Base-by-base conservation (phyloP, 2,329 filamentous ascomycete genomes). In the Fonsecaea pugnacius region DNA sequence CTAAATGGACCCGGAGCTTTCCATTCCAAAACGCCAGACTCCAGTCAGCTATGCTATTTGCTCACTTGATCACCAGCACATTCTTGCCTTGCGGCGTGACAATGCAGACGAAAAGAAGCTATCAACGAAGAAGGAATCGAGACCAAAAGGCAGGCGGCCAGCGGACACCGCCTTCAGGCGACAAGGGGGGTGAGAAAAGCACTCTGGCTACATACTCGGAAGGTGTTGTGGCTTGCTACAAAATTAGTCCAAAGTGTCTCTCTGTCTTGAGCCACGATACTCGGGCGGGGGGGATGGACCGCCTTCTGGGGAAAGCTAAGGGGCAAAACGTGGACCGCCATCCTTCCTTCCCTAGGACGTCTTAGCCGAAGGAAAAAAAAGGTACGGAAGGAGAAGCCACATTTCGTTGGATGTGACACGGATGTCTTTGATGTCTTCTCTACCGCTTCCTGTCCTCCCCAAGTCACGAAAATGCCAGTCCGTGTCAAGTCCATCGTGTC, bases 41-140 rank as follows among this genome's bases (percentile, higher is more conserved):
- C 30, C 65, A 58, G 62, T 67, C 51, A 67, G 65, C 62, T 62
- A 57, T 59, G 56, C 40, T 43, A 58, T 46, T 59, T 54, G 58
- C 58, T 54, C 58, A 40, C 43, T 53, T 51, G 57, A 16, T 58
- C 56, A 58, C 56, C 56, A 55, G 54, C 63, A 62, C 54, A 61
- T 40, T 53, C 54, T 40, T 51, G 54, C 32, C 36, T 52, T 8
- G 58, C 33, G 52, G 58, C 58, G 65, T 67, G 65, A 63, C 62
- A 58, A 63, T 50, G 65, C 59, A 67, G 57, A 30, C 30, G 46
- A 60, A 48, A 18, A 60, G 30, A 52, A 30, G 50, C 36, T 24
- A 59, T 36, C 55, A 48, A 58, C 27, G 5, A 48, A 27, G 18
- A 14, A 43, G 18, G 18, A 43, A 58, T 40, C 10, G 7, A 38